These are phyloP conservation scores for Nakaseomyces delphensis DNA, from an alignment of 1,139 yeast genomes.

Conservation along the genomic window DNA sequence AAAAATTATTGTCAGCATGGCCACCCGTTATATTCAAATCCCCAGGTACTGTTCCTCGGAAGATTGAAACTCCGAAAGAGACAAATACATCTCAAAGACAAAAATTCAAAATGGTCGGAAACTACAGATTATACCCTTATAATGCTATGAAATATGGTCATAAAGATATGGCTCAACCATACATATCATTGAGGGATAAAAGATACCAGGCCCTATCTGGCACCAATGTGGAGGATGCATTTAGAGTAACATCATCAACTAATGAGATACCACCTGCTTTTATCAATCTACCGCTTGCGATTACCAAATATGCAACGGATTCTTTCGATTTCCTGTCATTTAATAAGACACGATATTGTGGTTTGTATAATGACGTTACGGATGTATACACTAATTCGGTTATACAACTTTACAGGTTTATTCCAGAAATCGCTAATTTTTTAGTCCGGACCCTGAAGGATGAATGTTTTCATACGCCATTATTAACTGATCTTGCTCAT, in stretches of 20 bases:
- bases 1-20: slow-evolving; percentile 73
- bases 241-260: slow-evolving; percentile 21
- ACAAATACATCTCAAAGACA: slow-evolving; percentile 7
- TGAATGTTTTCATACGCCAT: slow-evolving; percentile 44
- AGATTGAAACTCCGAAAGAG: slow-evolving; percentile 8
- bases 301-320: slow-evolving; percentile 85
- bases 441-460: slow-evolving; percentile 47
- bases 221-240: slow-evolving; percentile 15
- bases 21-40: slow-evolving; percentile 49
- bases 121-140: slow-evolving; percentile 30
- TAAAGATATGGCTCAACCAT: slow-evolving; percentile 41
- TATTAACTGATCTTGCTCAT: slow-evolving; percentile 78
- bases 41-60: slow-evolving; percentile 44
- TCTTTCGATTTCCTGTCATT: slow-evolving; percentile 88
- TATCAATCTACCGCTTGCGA: slow-evolving; percentile 64
- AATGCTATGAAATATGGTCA: slow-evolving; percentile 49
- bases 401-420: slow-evolving; percentile 73
- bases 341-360: slow-evolving; percentile 69
- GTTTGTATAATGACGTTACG: slow-evolving; percentile 78
- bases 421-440: slow-evolving; percentile 61
- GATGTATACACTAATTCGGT: slow-evolving; percentile 75
- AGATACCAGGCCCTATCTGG: slow-evolving; percentile 28
- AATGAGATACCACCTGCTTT: slow-evolving; percentile 61
- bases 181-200: slow-evolving; percentile 59
- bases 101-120: slow-evolving; percentile 20